Conservation (phyloP, 495 filamentous ascomycete species). For the Echria macrotheca region DNA sequence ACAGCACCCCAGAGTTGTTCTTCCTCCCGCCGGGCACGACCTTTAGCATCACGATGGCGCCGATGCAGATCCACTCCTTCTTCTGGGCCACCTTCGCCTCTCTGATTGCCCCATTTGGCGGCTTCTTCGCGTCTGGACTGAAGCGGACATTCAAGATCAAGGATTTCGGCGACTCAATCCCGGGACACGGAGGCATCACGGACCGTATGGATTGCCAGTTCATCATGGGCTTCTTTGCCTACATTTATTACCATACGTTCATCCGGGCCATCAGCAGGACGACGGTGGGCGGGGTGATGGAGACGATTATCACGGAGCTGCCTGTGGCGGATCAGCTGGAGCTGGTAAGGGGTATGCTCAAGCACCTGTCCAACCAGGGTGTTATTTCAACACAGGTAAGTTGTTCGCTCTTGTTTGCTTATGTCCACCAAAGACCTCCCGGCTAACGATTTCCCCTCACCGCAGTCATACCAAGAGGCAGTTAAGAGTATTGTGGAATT, state of each 20-base stretch:
- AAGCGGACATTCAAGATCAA: constrained; percentile 99
- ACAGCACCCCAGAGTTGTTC: constrained; percentile 68
- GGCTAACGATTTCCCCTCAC: no score
- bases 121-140: constrained; percentile 96
- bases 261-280: constrained; percentile 82
- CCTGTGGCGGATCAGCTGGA: constrained; percentile 81
- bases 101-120: constrained; percentile 94
- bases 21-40: constrained; percentile 49
- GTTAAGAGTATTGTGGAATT: no score
- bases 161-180: constrained; percentile 97
- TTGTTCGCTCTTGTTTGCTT: no score
- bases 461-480: no score
- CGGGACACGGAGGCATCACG: constrained; percentile 96
- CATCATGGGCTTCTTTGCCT: constrained; percentile 99
- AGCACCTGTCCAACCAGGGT: constrained; percentile 84
- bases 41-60: constrained; percentile 59
- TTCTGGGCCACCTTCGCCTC: constrained; percentile 91
- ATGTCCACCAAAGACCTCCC: no score
- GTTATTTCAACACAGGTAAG: no score
- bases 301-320: constrained; percentile 80
- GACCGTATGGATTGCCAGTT: constrained; percentile 99
- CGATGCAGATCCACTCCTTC: constrained; percentile 94
- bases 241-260: constrained; percentile 97
- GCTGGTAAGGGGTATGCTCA: constrained; percentile 74
- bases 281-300: constrained; percentile 77